These are phyloP conservation scores for Medicago lupulina DNA, from an alignment of 306 rosid species.

Conservation along the genomic window DNA sequence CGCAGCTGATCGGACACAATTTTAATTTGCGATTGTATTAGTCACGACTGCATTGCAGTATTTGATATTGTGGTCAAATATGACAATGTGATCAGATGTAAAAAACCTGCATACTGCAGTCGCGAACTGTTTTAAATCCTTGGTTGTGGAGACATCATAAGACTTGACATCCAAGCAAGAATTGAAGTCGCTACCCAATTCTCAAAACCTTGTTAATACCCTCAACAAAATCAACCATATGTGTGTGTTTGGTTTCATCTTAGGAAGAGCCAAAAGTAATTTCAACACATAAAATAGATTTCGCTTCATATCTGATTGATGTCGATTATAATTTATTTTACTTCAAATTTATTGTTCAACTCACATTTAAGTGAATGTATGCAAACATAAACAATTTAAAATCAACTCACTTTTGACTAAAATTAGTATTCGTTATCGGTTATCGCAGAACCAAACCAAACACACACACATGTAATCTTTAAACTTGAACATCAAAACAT, in stretches of 20 bases:
- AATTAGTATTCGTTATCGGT: not conserved
- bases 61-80: not conserved
- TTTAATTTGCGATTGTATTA: not conserved
- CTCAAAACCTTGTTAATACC: not conserved
- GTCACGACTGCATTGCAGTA: not conserved
- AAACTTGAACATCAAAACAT: constrained; percentile 16
- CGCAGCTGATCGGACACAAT: not conserved
- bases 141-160: not conserved
- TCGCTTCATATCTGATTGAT: not conserved
- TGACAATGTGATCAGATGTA: not conserved
- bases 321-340: too few relatives aligned
- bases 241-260: not conserved
- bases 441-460: not conserved
- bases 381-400: too few relatives aligned
- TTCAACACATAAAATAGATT: not conserved
- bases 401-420: too few relatives aligned
- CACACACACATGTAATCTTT: constrained; percentile 11
- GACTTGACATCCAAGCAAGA: not conserved
- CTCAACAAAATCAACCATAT: not conserved
- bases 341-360: too few relatives aligned
- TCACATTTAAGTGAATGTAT: too few relatives aligned
- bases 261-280: not conserved
- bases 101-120: not conserved
- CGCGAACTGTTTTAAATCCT: not conserved
- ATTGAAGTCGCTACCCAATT: not conserved